Base-by-base conservation (phyloP, 768 basidiomycete genomes). In the Tylopilus vinaceipallidus region DNA sequence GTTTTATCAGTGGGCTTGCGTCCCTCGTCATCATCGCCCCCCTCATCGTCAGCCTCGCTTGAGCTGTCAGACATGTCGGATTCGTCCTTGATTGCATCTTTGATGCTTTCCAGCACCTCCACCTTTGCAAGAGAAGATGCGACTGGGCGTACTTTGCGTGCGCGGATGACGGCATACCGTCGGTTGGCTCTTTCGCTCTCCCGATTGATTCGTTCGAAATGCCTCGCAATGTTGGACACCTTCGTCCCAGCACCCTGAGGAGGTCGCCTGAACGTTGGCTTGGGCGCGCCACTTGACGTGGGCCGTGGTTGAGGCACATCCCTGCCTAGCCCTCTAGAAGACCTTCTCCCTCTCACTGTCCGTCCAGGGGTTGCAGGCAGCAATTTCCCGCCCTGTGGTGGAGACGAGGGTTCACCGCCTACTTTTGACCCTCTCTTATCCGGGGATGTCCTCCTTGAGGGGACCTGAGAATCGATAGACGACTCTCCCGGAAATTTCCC, bases 31-130 rank as follows among this genome's bases (percentile, higher is more conserved):
- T 81, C 76, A 36, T 80, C 81, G 11, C 81, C 83, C 26, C 84
- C 80, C 55, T 87, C 83, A 45, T 86, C 81, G 42, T 84, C 84
- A 9, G 83, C 84, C 54, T 84, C 81, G 48, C 77, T 65, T 58
- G 82, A 77, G 11, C 83, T 80, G 55, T 88, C 84, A 3, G 84
- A 84, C 50, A 75, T 76, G 43, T 89, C 88, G 19, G 85, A 85
- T 56, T 89, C 82, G 56, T 88, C 91, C 58, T 91, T 90, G 63
- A 97, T 89, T 2, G 90, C 95, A 60, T 97, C 94, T 63, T 88
- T 86, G 60, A 97, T 81, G 60, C 91, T 94, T 45, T 90, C 86
- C 22, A 97, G 77, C 27, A 97, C 80, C 62, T 94, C 85, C 1
- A 95, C 91, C 59, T 85, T 92, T 14, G 91, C 93, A 38, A 85